A percentile compares a stretch with the other conserved stretches of the same genome.
These are phyloP conservation scores for Metarhizium sp. DNA, from an alignment of 2,329 filamentous ascomycete species.

Conservation along the genomic window DNA sequence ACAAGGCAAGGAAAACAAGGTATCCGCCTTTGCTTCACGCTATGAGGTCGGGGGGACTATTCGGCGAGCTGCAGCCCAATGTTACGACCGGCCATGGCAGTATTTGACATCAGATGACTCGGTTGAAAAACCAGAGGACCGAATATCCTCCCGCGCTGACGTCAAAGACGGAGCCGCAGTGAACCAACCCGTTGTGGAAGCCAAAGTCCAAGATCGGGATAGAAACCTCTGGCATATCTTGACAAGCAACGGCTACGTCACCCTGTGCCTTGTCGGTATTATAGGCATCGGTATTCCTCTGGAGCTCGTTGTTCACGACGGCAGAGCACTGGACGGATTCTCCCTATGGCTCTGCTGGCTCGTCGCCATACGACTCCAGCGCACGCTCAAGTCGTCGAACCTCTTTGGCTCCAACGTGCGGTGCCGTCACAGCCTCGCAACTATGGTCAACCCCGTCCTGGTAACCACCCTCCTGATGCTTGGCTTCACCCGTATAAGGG, in stretches of 20 bases:
- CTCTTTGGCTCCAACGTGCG: conserved; percentile 5
- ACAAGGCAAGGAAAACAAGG: not conserved
- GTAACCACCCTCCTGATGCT: conserved; percentile 35
- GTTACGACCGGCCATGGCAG: conserved; percentile 1
- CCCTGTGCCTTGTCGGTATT: conserved; percentile 22
- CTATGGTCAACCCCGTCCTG: conserved; percentile 38
- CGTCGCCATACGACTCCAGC: conserved; percentile 28
- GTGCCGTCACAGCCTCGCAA: conserved; percentile 23
- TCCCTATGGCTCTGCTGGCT: conserved; percentile 42
- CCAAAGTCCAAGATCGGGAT: not conserved
- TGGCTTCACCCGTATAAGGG: conserved; percentile 32
- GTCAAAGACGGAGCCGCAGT: not conserved
- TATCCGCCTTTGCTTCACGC: not conserved
- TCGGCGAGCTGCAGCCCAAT: not conserved
- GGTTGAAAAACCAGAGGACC: not conserved
- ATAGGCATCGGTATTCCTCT: conserved; percentile 32
- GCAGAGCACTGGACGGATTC: conserved; percentile 34
- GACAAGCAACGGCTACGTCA: conserved; percentile 14
- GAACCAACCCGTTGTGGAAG: not conserved
- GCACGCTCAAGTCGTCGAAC: conserved; percentile 19
- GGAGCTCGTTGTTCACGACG: conserved; percentile 20
- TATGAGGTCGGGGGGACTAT: not conserved
- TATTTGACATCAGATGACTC: conserved; percentile 1
- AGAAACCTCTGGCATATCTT: conserved; percentile 6
- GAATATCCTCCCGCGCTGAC: not conserved